Evolutionary conservation across 768 basidiomycete species (phyloP).

Genomic region (Pleurotus citrinopileatus): DNA sequence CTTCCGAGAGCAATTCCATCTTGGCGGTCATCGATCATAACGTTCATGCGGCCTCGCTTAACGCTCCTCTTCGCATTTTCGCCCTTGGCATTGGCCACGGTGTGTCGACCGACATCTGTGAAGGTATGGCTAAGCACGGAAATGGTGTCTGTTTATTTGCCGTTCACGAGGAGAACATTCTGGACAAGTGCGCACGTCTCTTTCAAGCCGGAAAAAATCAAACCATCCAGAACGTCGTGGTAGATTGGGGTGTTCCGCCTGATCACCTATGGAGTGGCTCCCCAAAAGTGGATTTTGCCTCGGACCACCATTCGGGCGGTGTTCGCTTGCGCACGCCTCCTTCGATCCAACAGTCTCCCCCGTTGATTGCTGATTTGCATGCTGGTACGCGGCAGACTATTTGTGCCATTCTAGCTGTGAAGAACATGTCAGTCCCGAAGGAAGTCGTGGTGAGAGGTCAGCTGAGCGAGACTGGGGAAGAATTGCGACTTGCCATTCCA

Average conservation of each 20-base stretch:
- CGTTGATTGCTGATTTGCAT: conserved; percentile 28
- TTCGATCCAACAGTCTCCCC: conserved; percentile 33
- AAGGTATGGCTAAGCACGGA: conserved; percentile 52
- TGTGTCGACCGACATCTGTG: conserved; percentile 49
- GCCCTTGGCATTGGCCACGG: conserved; percentile 53
- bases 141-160: conserved; percentile 50
- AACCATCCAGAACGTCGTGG: conserved; percentile 37
- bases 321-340: conserved; percentile 25
- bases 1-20: conserved; percentile 18
- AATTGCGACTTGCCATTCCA: conserved; percentile 28
- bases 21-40: conserved; percentile 24
- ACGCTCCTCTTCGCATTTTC: conserved; percentile 46
- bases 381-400: conserved; percentile 32
- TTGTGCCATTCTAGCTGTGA: conserved; percentile 30
- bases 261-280: conserved; percentile 14
- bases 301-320: conserved; percentile 9
- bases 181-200: conserved; percentile 45
- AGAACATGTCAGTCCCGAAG: conserved; percentile 25
- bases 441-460: conserved; percentile 30
- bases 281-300: conserved; percentile 17
- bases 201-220: conserved; percentile 49
- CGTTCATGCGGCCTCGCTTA: conserved; percentile 24
- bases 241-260: conserved; percentile 47
- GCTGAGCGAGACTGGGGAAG: conserved; percentile 28
- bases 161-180: conserved; percentile 39